Conservation (phyloP, 129 eudicot genomes). For the Ambrosia artemisiifolia region DNA sequence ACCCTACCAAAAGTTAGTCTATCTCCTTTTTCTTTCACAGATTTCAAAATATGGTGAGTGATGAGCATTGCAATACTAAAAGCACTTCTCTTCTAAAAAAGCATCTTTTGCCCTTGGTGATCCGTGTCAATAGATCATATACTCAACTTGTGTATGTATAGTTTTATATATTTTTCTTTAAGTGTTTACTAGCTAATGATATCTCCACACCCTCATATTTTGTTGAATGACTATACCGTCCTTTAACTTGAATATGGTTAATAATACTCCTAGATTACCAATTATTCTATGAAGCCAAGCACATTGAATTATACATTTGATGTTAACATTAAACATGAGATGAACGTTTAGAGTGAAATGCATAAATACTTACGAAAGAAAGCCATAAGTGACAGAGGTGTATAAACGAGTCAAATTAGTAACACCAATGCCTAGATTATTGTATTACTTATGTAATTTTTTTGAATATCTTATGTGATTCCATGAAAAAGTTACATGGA, state of each 20-base stretch:
- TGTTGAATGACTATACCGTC: constrained; percentile 10
- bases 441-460: neutral
- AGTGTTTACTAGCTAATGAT: neutral
- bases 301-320: neutral
- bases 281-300: neutral
- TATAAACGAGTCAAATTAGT: neutral
- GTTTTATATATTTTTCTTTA: neutral
- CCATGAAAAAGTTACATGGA: neutral
- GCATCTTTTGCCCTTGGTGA: constrained; percentile 50
- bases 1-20: constrained; percentile 25
- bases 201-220: constrained; percentile 14
- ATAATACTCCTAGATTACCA: neutral
- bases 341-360: neutral
- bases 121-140: constrained; percentile 22
- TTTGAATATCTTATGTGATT: neutral
- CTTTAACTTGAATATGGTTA: constrained; percentile 3
- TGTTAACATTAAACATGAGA: neutral
- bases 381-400: neutral
- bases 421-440: neutral
- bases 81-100: constrained; percentile 45
- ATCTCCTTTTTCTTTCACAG: constrained; percentile 46
- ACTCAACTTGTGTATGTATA: neutral
- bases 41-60: constrained; percentile 45
- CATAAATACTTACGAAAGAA: neutral
- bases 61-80: constrained; percentile 41